Evolutionary conservation across 1,139 yeast species (phyloP), one percentile per base, ranked within the genome.

Genomic region (Kazachstania sp.): DNA sequence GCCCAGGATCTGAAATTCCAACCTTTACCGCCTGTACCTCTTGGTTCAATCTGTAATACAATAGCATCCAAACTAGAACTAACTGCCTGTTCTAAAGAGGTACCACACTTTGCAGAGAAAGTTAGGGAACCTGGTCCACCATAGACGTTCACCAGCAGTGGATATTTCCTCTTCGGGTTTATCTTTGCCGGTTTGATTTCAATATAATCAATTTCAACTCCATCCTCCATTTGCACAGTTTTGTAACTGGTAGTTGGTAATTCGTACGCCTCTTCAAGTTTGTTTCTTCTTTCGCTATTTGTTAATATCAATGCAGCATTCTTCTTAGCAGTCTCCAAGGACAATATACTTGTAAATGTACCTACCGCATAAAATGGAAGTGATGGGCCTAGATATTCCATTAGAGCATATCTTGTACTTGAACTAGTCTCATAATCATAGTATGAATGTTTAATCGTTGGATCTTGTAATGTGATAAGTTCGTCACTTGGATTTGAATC

Each of bases 61-160:
- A 92, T 75, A 0, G 87, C 83, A 57, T 85, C 82, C 46, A 85
- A 67, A 3, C 77, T 70, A 1, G 95, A 79, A 13, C 86, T 77
- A 1, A 83, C 75, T 9, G 83, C 73, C 41, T 83, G 83, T 59
- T 84, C 85, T 63, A 86, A 86, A 36, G 78, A 84, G 39, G 82
- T 66, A 1, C 65, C 61, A 54, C 75, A 83, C 37, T 70, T 60
- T 47, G 82, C 75, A 41, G 70, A 74, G 4, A 83, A 83, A 31
- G 78, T 75, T 61, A 84, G 92, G 1, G 95, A 83, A 0, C 95
- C 96, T 0, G 99, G 99, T 0, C 97, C 98, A 3, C 95, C 97
- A 63, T 92, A 92, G 4, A 82, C 86, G 55, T 80, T 81, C 26
- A 90, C 95, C 48, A 92, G 66, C 3, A 92, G 64, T 0, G 97